Evolutionary conservation across 169 alveolate genomes (phyloP).

Genomic region (Plasmodium billcollinsi): DNA sequence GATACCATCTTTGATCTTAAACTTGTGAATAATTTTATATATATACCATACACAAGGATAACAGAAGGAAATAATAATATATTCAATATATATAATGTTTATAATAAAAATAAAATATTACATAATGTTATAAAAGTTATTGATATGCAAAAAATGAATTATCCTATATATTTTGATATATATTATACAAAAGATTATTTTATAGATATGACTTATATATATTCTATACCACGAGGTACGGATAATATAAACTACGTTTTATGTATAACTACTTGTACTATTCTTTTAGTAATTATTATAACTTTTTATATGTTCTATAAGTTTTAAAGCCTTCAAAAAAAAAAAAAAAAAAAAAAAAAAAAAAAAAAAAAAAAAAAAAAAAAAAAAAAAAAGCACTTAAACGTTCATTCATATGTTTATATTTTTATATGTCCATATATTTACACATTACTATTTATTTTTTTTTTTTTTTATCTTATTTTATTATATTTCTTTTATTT

Average conservation of each 20-base stretch:
- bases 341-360: no score
- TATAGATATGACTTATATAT: slow-evolving; percentile 14
- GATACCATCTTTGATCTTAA: background rate
- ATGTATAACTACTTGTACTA: slow-evolving; percentile 5
- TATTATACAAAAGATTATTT: background rate
- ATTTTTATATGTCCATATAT: no score
- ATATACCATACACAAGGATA: background rate
- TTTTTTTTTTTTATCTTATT: no score
- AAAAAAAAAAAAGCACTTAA: no score
- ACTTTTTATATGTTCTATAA: slow-evolving; percentile 28
- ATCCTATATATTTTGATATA: slow-evolving; percentile 1
- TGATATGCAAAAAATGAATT: slow-evolving; percentile 11
- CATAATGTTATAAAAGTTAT: slow-evolving; percentile 2
- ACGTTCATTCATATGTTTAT: no score
- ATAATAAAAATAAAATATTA: background rate
- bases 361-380: no score
- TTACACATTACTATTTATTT: no score
- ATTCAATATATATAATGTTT: slow-evolving; percentile 18
- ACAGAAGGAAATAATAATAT: background rate
- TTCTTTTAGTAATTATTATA: slow-evolving; percentile 10
- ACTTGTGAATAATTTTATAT: background rate
- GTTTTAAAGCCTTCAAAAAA: background rate
- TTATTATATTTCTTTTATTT: no score
- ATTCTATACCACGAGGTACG: slow-evolving; percentile 45
- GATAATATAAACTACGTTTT: slow-evolving; percentile 10